Evolutionary conservation across 768 basidiomycete genomes (phyloP).

Genomic region (Chlorophyllum brunneum): DNA sequence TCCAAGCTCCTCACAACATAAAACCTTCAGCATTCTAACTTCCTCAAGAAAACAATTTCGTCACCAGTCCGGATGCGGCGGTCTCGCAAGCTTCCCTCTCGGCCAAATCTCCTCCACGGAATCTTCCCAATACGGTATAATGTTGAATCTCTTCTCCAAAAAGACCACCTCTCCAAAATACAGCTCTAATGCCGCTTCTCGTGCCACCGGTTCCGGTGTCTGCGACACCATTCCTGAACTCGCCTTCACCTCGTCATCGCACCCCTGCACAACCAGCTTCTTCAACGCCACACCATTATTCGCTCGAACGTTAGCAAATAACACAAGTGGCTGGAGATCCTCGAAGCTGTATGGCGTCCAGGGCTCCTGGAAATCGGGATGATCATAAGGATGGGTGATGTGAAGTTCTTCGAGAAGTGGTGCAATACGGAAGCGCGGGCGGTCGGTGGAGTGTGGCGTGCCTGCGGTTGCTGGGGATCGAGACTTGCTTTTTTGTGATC

Average conservation of each 20-base stretch:
- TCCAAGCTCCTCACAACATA: background rate
- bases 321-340: background rate
- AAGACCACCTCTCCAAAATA: background rate
- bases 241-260: background rate
- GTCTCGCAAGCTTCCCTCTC: constrained; percentile 6
- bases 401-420: constrained; percentile 8
- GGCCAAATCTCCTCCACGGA: constrained; percentile 10
- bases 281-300: constrained; percentile 11
- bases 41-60: background rate
- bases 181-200: background rate
- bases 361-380: constrained; percentile 1
- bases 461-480: background rate
- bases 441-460: background rate
- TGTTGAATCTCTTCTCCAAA: background rate
- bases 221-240: too few species aligned
- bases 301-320: constrained; percentile 6
- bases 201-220: background rate
- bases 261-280: constrained; percentile 9
- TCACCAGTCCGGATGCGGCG: constrained; percentile 7
- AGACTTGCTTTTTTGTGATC: background rate
- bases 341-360: background rate
- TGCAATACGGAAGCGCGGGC: constrained; percentile 6
- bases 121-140: constrained; percentile 3
- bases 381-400: background rate
- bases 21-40: background rate